Conservation (phyloP, 2,329 filamentous ascomycete genomes). For the Arthrobotrys conoides region DNA sequence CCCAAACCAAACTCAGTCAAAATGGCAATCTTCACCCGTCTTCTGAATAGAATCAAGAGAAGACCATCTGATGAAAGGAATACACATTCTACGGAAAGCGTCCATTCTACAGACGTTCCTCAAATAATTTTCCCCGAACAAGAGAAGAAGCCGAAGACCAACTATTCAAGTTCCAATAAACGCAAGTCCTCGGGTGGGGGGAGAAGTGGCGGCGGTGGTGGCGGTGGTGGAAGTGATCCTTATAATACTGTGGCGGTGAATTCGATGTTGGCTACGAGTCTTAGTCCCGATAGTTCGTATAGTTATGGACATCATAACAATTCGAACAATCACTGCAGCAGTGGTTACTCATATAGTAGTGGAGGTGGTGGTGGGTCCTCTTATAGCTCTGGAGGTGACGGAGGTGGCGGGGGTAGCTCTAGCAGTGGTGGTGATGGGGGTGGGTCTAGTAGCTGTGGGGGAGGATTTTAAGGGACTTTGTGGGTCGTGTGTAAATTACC, state of each 20-base stretch:
- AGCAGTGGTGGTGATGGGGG: conserved; percentile 6
- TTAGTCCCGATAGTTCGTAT: conserved; percentile 24
- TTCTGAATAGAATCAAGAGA: conserved; percentile 40
- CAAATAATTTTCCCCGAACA: background rate
- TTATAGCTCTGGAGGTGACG: conserved; percentile 16
- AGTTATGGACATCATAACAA: background rate
- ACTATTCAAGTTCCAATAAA: background rate
- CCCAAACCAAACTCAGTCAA: conserved; percentile 16
- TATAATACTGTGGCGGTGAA: conserved; percentile 8
- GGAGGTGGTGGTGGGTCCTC: conserved; percentile 1
- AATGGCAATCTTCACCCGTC: conserved; percentile 38
- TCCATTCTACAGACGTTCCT: background rate
- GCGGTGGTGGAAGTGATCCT: background rate
- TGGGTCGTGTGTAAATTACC: background rate
- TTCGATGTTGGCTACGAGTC: conserved; percentile 33
- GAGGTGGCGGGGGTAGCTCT: conserved; percentile 3
- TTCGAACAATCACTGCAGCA: background rate
- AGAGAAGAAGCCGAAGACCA: background rate
- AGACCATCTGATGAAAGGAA: background rate
- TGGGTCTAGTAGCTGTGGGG: background rate
- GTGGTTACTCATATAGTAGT: conserved; percentile 14
- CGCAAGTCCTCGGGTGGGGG: background rate
- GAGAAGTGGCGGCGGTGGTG: background rate
- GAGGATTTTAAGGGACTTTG: background rate
- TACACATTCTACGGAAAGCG: background rate